Conservation (phyloP, 345 rosid species). For the Conringia planisiliqua region DNA sequence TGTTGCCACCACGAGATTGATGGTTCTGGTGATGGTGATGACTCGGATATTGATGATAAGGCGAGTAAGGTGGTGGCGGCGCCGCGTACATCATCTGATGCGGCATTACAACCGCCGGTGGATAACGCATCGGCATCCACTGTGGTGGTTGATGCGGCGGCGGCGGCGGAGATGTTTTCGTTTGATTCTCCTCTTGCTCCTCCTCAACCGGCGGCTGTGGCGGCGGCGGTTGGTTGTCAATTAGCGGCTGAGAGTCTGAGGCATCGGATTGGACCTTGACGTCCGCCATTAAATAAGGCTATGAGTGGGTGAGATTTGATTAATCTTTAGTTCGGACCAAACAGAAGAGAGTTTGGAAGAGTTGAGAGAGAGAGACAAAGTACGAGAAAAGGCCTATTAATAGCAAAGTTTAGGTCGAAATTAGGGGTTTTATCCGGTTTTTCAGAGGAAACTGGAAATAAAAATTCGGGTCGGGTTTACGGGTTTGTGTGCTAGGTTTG, state of each 20-base stretch:
- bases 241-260: slow-evolving; percentile 9
- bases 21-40: slow-evolving; percentile 30
- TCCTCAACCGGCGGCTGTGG: background rate
- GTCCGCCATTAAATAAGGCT: slow-evolving; percentile 15
- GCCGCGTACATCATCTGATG: slow-evolving; percentile 68
- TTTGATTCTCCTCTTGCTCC: slow-evolving; percentile 1
- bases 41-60: slow-evolving; percentile 43
- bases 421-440: slow-evolving; percentile 27
- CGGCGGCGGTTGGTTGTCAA: slow-evolving; percentile 4
- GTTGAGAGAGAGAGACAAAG: background rate
- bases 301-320: background rate
- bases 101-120: slow-evolving; percentile 79
- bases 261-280: slow-evolving; percentile 1
- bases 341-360: background rate
- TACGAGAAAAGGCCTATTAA: slow-evolving; percentile 1
- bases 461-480: slow-evolving; percentile 22
- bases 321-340: background rate
- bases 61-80: slow-evolving; percentile 58
- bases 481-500: slow-evolving; percentile 6
- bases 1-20: slow-evolving; percentile 21
- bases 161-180: slow-evolving; percentile 20
- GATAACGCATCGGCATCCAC: slow-evolving; percentile 77
- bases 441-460: background rate
- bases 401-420: slow-evolving; percentile 33
- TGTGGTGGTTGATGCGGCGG: slow-evolving; percentile 5